These are phyloP conservation scores for Candida freyschussii DNA, from an alignment of 1,139 yeast species.

Conservation along the genomic window DNA sequence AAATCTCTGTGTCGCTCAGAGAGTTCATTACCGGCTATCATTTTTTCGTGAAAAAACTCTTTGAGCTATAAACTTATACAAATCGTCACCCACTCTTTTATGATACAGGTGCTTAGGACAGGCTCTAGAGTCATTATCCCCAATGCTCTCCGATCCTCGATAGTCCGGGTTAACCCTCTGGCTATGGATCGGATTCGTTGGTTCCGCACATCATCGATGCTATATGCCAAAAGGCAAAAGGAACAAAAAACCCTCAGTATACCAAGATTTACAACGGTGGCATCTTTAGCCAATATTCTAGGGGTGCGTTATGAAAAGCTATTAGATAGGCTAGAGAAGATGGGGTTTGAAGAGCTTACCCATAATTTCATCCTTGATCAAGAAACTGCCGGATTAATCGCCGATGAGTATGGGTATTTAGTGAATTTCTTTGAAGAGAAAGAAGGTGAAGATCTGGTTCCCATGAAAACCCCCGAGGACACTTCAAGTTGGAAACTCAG, in stretches of 20 bases:
- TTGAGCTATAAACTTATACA: too few species aligned
- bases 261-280: constrained; percentile 25
- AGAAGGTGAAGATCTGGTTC: constrained; percentile 39
- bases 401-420: constrained; percentile 83
- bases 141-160: too few species aligned
- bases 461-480: constrained; percentile 51
- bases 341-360: constrained; percentile 75
- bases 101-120: too few species aligned
- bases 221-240: constrained; percentile 3
- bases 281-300: constrained; percentile 66
- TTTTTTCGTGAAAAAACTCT: too few species aligned
- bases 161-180: too few species aligned
- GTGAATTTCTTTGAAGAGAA: constrained; percentile 42
- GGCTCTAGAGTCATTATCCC: too few species aligned
- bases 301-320: constrained; percentile 60
- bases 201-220: too few species aligned
- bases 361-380: constrained; percentile 79
- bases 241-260: constrained; percentile 12
- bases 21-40: too few species aligned
- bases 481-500: constrained; percentile 51
- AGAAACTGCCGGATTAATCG: constrained; percentile 80
- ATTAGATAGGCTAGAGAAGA: constrained; percentile 49
- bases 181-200: too few species aligned
- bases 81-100: too few species aligned
- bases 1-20: too few species aligned